Base-by-base conservation (phyloP, 768 basidiomycete species). In the Lactifluus pinguis region DNA sequence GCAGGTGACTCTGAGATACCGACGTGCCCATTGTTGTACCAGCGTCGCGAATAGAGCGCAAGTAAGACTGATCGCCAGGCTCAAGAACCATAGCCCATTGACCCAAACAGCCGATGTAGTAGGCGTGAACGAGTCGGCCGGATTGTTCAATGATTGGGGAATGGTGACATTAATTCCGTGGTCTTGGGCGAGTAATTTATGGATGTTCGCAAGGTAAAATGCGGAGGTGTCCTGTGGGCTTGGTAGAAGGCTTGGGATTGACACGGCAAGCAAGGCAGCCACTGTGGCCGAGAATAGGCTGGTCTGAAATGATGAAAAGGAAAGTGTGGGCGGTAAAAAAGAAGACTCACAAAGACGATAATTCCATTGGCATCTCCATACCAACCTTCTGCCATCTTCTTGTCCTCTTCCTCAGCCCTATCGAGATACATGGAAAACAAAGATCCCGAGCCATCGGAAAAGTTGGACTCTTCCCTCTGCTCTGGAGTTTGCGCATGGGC, bases 21-120 rank as follows among this genome's bases (percentile, higher is more conserved):
- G 73, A 21, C 76, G 73, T 1, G 76, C 70, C 81, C 81, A 82
- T 51, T 79, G 77, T 63, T 82, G 76, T 29, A 79, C 74, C 8
- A 82, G 65, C 7, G 77, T 80, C 13, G 78, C 77, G 8, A 69
- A 61, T 25, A 81, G 69, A 55, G 76, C 78, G 49, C 76, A 74
- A 3, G 71, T 71, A 15, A 82, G 69, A 61, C 77, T 79, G 47
- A 78, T 68, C 3, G 66, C 54, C 2, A 72, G 60, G 52, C 69
- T 69, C 29, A 65, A 44, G 64, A 81, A 78, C 77, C 76, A 81
- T 5, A 79, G 67, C 0, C 64, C 66, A 59, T 80, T 80, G 39
- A 71, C 63, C 64, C 74, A 75, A 38, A 77, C 62, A 1, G 75
- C 64, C 13, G 73, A 72, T 4, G 59, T 55, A 15, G 72, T 71